These are phyloP conservation scores for Candida ficus DNA, from an alignment of 805 yeast genomes.

Conservation along the genomic window DNA sequence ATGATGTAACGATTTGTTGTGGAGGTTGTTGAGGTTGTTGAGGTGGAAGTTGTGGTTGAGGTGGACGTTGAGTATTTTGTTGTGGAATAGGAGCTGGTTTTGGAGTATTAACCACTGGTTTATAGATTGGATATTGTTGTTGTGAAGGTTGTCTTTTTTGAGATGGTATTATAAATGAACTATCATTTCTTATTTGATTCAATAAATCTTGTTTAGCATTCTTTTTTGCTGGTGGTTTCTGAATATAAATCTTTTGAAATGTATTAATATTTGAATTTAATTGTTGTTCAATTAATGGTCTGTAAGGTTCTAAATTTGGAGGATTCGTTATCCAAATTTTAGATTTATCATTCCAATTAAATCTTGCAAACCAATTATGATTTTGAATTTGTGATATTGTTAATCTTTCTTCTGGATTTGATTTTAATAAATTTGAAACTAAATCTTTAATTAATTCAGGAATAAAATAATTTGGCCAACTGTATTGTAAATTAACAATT, in stretches of 20 bases:
- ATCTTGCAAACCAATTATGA: constrained; percentile 65
- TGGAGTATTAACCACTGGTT: not conserved
- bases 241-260: constrained; percentile 16
- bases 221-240: constrained; percentile 15
- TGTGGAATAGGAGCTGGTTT: not conserved
- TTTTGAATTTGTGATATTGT: constrained; percentile 50
- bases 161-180: constrained; percentile 3
- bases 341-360: constrained; percentile 63
- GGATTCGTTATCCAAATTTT: constrained; percentile 64
- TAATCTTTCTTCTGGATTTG: constrained; percentile 67
- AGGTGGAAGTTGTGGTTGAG: not conserved
- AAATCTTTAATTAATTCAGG: constrained; percentile 62
- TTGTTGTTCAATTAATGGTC: constrained; percentile 31
- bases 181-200: constrained; percentile 22
- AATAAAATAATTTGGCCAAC: constrained; percentile 60
- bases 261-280: constrained; percentile 15
- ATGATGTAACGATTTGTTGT: too few species aligned
- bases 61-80: not conserved
- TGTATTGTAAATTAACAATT: constrained; percentile 71
- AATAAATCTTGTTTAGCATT: constrained; percentile 21
- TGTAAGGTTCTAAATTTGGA: constrained; percentile 68
- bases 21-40: not conserved
- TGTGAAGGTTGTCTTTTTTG: constrained; percentile 5
- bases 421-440: constrained; percentile 56
- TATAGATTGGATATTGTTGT: constrained; percentile 3